A percentile compares a stretch with the other conserved stretches of the same genome.
phyloP scores from a whole-genome alignment of 2,329 filamentous ascomycete genomes.

The Elsinoe perseae region DNA sequence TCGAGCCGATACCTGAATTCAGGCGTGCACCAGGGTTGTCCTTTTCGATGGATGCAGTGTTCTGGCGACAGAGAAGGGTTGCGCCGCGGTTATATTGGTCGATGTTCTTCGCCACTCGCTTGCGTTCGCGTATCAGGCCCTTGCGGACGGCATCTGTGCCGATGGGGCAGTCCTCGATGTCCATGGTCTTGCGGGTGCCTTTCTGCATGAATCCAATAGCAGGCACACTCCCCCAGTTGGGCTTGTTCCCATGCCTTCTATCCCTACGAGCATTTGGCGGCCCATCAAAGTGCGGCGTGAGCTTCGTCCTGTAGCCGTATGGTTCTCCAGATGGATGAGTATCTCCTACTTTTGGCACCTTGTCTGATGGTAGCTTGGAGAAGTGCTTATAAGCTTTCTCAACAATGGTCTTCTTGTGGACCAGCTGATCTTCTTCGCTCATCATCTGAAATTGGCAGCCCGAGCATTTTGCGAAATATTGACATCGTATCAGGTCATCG shows the following conservation, averaged over 20 bases:
- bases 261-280: slow-evolving; percentile 50
- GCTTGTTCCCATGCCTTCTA: slow-evolving; percentile 45
- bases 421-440: slow-evolving; percentile 75
- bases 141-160: slow-evolving; percentile 76
- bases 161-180: slow-evolving; percentile 97
- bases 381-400: slow-evolving; percentile 91
- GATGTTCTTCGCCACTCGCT: slow-evolving; percentile 63
- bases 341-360: slow-evolving; percentile 67
- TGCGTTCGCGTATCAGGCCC: slow-evolving; percentile 72
- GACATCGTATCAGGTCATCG: slow-evolving; percentile 67
- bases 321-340: slow-evolving; percentile 86
- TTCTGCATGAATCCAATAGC: slow-evolving; percentile 87
- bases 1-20: slow-evolving; percentile 3
- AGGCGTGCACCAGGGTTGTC: slow-evolving; percentile 21
- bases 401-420: slow-evolving; percentile 75
- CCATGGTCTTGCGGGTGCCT: slow-evolving; percentile 68
- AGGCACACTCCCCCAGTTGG: slow-evolving; percentile 57
- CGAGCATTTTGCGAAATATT: slow-evolving; percentile 79
- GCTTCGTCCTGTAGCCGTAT: slow-evolving; percentile 91
- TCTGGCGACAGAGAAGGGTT: slow-evolving; percentile 82
- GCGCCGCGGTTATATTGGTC: slow-evolving; percentile 69
- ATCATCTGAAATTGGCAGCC: slow-evolving; percentile 99
- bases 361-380: slow-evolving; percentile 66
- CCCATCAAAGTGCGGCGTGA: slow-evolving; percentile 91
- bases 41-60: slow-evolving; percentile 60